These are phyloP conservation scores for Mycosphaerella sp. DNA, from an alignment of 2,329 filamentous ascomycete genomes.

Conservation along the genomic window DNA sequence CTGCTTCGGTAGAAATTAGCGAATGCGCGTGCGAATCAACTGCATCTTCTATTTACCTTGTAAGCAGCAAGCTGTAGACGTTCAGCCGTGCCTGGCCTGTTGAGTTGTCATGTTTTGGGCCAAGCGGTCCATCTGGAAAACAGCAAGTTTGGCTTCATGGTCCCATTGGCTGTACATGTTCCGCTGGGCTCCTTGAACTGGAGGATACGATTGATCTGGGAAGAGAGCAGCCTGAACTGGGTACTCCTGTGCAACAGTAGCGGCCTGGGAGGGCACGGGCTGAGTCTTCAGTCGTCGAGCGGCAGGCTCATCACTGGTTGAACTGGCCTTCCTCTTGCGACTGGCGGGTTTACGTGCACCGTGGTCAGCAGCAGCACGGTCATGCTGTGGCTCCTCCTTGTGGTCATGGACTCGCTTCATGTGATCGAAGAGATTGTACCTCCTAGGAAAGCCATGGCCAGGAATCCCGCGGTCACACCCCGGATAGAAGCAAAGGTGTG, in stretches of 20 bases:
- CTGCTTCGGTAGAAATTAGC: background rate
- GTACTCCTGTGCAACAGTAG: conserved; percentile 9
- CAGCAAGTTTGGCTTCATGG: conserved; percentile 23
- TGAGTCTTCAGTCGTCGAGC: conserved; percentile 15
- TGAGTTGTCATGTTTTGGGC: conserved; percentile 27
- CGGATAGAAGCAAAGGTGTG: conserved; percentile 79
- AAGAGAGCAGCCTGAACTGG: conserved; percentile 7
- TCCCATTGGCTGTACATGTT: conserved; percentile 22
- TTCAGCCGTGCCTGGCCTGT: conserved; percentile 28
- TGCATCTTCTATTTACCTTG: background rate
- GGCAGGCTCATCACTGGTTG: conserved; percentile 20
- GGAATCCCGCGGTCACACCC: conserved; percentile 77
- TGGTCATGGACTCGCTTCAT: conserved; percentile 87
- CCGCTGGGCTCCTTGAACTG: background rate
- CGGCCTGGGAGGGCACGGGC: conserved; percentile 8
- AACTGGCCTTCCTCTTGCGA: conserved; percentile 28
- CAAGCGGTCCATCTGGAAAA: conserved; percentile 25
- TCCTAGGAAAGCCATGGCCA: conserved; percentile 85
- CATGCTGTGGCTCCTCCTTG: conserved; percentile 29
- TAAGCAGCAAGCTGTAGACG: background rate
- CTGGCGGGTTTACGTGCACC: conserved; percentile 21
- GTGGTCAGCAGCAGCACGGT: conserved; percentile 6
- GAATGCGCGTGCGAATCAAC: background rate
- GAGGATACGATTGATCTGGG: conserved; percentile 1
- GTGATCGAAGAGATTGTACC: conserved; percentile 95